Conservation (phyloP, 345 rosid species). For the Linum tenue region DNA sequence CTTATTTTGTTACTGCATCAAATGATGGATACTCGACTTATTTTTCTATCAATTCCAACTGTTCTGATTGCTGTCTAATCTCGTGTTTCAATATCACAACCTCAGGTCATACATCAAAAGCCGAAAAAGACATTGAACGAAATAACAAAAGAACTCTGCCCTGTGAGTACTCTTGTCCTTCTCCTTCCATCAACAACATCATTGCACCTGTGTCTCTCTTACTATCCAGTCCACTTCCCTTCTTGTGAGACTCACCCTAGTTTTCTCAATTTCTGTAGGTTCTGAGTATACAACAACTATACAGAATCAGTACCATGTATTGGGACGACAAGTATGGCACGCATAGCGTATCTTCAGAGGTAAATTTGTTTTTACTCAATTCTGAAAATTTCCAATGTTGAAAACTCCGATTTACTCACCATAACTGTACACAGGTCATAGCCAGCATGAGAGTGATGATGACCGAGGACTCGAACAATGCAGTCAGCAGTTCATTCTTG, state of each 20-base stretch:
- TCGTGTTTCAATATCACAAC: constrained; percentile 12
- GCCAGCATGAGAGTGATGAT: constrained; percentile 89
- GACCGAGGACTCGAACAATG: constrained; percentile 92
- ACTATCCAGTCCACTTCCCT: not conserved
- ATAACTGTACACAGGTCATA: constrained; percentile 46
- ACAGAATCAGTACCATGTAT: constrained; percentile 98
- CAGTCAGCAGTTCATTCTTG: constrained; percentile 90
- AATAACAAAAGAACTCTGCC: constrained; percentile 92
- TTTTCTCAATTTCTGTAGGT: constrained; percentile 30
- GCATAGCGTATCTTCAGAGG: constrained; percentile 89
- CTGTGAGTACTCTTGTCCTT: constrained; percentile 32
- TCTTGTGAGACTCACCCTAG: not conserved
- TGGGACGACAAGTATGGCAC: constrained; percentile 99
- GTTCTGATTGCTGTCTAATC: not conserved
- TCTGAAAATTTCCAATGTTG: too few species aligned
- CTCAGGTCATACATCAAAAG: constrained; percentile 93
- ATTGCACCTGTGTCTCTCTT: not conserved
- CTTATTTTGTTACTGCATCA: not conserved
- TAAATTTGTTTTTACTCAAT: constrained; percentile 23
- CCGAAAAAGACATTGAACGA: constrained; percentile 84
- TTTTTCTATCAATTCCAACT: too few species aligned
- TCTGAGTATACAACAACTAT: constrained; percentile 91
- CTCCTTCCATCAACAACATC: not conserved
- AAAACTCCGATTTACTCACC: not conserved
- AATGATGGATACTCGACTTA: not conserved